Conservation (phyloP, 1,284 basidiomycete genomes). For the Trichosporon asahii region DNA sequence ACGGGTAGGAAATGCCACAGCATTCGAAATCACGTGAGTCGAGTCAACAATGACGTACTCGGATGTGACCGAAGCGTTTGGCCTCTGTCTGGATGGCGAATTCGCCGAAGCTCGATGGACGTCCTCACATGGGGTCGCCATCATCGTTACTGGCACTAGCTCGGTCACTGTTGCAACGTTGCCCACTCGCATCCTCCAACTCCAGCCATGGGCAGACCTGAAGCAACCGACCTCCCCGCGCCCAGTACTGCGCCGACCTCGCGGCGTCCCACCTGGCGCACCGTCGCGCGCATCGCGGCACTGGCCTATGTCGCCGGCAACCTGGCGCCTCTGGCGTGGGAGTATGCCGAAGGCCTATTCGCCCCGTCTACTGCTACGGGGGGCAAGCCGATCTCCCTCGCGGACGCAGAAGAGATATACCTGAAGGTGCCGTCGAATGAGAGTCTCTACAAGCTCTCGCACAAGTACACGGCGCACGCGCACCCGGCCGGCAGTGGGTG, state of each 20-base stretch:
- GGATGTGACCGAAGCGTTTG: neutral
- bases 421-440: constrained; percentile 45
- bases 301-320: neutral
- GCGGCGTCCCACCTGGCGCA: neutral
- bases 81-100: neutral
- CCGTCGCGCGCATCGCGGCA: neutral
- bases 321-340: neutral
- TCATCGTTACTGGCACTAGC: neutral
- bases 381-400: constrained; percentile 27
- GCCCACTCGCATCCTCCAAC: neutral
- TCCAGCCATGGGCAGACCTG: neutral
- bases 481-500: constrained; percentile 51
- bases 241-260: neutral
- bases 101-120: neutral
- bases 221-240: neutral
- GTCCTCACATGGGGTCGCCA: neutral
- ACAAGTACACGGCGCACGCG: constrained; percentile 44
- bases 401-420: constrained; percentile 46
- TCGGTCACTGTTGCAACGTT: neutral
- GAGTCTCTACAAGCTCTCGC: constrained; percentile 35
- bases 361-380: neutral
- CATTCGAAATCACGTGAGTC: neutral
- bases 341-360: neutral
- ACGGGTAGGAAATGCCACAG: neutral
- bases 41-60: neutral